Evolutionary conservation across 106 monocot genomes (phyloP), one percentile per base, ranked within the genome.

Genomic region (Phalaenopsis equestris): DNA sequence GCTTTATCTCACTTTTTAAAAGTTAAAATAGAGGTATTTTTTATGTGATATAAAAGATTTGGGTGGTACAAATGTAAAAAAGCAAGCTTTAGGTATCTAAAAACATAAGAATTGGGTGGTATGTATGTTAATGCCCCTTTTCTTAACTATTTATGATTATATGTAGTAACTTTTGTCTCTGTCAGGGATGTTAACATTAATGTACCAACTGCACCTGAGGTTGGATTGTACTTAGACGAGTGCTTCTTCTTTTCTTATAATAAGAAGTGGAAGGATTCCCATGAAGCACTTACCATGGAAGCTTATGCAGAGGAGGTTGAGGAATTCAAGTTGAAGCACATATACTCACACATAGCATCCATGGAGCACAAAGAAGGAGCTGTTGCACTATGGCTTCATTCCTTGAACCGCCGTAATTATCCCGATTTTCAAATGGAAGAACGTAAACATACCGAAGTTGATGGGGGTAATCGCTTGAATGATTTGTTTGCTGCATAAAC

Each of bases 311-410:
- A 91, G 41, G 80, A 90, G 68, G 91, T 90, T 21, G 99, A 93
- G 74, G 90, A 93, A 16, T 95, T 99, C 79, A 95, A 90, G 73
- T 52, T 87, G 82, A 90, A 88, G 76, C 58, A 93, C 52, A 95
- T 99, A 67, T 89, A 80, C 82, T 46, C 88, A 48, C 91, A 99
- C 74, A 93, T 99, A 75, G 91, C 95, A 42, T 84, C 89, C 5
- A 99, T 93, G 95, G 99, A 99, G 84, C 85, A 91, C 70, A 93
- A 93, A 52, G 95, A 99, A 79, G 99, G 99, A 70, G 90, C 93
- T 79, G 95, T 93, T 19, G 93, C 95, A 45, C 55, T 99, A 23
- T 99, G 95, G 99, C 87, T 99, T 86, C 99, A 95, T 56, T 95
- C 93, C 10, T 84, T 99, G 64, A 99, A 95, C 77, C 83, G 78